A percentile compares a stretch with the other conserved stretches of the same genome.
Conservation (phyloP, 1,139 yeast species). For the Candida albicans region DNA sequence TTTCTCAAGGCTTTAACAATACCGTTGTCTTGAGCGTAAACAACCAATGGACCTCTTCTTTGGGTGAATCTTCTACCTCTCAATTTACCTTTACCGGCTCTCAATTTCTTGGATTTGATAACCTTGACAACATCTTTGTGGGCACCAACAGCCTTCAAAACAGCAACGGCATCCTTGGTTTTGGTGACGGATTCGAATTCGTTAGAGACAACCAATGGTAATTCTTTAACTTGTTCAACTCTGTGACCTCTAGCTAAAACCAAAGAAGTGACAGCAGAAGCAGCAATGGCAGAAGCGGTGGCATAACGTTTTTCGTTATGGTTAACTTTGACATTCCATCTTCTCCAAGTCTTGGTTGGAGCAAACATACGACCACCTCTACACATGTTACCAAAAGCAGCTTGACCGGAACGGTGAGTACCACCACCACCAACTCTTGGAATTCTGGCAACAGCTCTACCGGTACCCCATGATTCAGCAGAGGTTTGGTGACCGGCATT, state of each 20-base stretch:
- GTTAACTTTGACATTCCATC: slow-evolving; percentile 99
- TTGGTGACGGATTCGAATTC: slow-evolving; percentile 90
- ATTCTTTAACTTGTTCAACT: slow-evolving; percentile 97
- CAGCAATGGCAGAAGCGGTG: slow-evolving; percentile 99
- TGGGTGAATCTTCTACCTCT: slow-evolving; percentile 99
- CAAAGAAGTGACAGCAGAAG: slow-evolving; percentile 97
- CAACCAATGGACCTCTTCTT: slow-evolving; percentile 99
- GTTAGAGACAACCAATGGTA: slow-evolving; percentile 95
- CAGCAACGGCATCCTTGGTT: slow-evolving; percentile 99
- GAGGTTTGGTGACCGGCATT: slow-evolving; percentile 99
- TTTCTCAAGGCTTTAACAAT: slow-evolving; percentile 98
- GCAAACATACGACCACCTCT: slow-evolving; percentile 99
- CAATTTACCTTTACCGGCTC: slow-evolving; percentile 99
- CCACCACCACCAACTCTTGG: slow-evolving; percentile 99
- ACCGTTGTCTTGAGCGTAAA: slow-evolving; percentile 98
- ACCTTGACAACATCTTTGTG: slow-evolving; percentile 98
- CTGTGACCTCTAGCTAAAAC: slow-evolving; percentile 99
- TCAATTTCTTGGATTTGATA: slow-evolving; percentile 96
- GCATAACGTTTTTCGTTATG: slow-evolving; percentile 99
- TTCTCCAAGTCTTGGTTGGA: slow-evolving; percentile 99
- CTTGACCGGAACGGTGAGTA: slow-evolving; percentile 99
- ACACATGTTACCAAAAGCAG: slow-evolving; percentile 99
- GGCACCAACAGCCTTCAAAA: slow-evolving; percentile 98
- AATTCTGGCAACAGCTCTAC: slow-evolving; percentile 99
- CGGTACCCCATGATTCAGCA: slow-evolving; percentile 99